phyloP scores from a whole-genome alignment of 371 early-diverging fungal genomes.

The Mitosporidium daphniae region DNA sequence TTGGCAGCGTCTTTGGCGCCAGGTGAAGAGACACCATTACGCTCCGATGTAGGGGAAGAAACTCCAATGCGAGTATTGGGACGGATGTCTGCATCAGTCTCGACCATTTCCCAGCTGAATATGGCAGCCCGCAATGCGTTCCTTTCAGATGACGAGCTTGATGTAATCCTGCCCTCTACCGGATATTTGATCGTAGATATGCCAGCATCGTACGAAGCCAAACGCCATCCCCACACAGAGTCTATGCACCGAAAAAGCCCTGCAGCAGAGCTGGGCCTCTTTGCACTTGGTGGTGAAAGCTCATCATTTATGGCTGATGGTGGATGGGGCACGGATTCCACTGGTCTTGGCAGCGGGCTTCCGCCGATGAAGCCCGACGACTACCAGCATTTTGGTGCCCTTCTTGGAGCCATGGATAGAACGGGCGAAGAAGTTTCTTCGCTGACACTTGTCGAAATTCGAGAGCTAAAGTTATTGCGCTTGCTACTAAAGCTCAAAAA shows the following conservation, averaged over 20 bases:
- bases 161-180: conserved; percentile 45
- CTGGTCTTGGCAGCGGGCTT: conserved; percentile 48
- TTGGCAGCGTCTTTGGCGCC: conserved; percentile 14
- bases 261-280: conserved; percentile 1
- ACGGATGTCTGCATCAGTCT: conserved; percentile 5
- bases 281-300: conserved; percentile 9
- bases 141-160: conserved; percentile 56
- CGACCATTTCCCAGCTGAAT: conserved; percentile 41
- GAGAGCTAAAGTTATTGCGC: conserved; percentile 73
- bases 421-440: conserved; percentile 39
- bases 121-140: conserved; percentile 43
- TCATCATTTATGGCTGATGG: conserved; percentile 15
- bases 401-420: conserved; percentile 30
- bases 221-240: not conserved
- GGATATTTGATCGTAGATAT: conserved; percentile 66
- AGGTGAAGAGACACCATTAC: conserved; percentile 24
- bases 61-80: conserved; percentile 34
- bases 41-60: conserved; percentile 18
- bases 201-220: conserved; percentile 24
- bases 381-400: conserved; percentile 66
- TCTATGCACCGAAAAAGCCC: not conserved
- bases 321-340: conserved; percentile 29
- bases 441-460: conserved; percentile 42
- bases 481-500: conserved; percentile 77
- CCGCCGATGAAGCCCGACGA: conserved; percentile 78